Percentiles rank a stretch among this genome's conserved stretches.
These are phyloP conservation scores for Fusarium graminum DNA, from an alignment of 2,329 filamentous ascomycete genomes.

Conservation along the genomic window DNA sequence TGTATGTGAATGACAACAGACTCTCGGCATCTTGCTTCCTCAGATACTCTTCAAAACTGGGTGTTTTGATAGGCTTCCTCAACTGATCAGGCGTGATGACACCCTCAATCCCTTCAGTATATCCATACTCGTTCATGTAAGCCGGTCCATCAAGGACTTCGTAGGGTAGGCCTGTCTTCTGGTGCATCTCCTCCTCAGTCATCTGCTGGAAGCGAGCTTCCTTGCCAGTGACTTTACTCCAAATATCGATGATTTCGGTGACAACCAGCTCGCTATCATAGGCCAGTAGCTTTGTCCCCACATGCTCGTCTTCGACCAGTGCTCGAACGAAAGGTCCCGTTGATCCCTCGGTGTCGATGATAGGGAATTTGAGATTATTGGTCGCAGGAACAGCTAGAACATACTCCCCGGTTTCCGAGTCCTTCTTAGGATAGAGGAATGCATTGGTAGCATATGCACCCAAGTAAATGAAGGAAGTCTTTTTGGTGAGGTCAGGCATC, in stretches of 20 bases:
- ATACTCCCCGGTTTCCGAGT: slow-evolving; percentile 50
- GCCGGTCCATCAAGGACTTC: slow-evolving; percentile 56
- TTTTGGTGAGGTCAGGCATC: slow-evolving; percentile 57
- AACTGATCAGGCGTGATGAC: slow-evolving; percentile 57
- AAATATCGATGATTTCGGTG: slow-evolving; percentile 52
- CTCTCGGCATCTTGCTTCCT: slow-evolving; percentile 28
- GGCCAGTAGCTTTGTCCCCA: slow-evolving; percentile 59
- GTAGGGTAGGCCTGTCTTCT: slow-evolving; percentile 51
- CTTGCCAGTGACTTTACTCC: slow-evolving; percentile 55
- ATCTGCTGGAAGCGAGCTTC: slow-evolving; percentile 51
- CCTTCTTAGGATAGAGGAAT: slow-evolving; percentile 43
- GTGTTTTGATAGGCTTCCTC: slow-evolving; percentile 51
- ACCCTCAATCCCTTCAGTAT: slow-evolving; percentile 55
- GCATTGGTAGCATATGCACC: slow-evolving; percentile 44
- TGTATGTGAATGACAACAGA: slow-evolving; percentile 10
- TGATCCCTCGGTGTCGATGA: slow-evolving; percentile 56
- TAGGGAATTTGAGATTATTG: slow-evolving; percentile 51
- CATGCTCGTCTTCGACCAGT: slow-evolving; percentile 56
- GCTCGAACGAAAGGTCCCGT: slow-evolving; percentile 61
- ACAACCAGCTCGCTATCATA: slow-evolving; percentile 58
- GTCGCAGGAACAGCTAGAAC: slow-evolving; percentile 49
- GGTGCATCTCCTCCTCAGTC: slow-evolving; percentile 52
- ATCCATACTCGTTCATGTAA: slow-evolving; percentile 57
- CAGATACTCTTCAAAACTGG: slow-evolving; percentile 52
- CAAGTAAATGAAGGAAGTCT: slow-evolving; percentile 52